A percentile compares a stretch with the other conserved stretches of the same genome.
Evolutionary conservation across 192 early-diverging fungal species (phyloP).

Genomic region (Ramicandelaber brevisporus): DNA sequence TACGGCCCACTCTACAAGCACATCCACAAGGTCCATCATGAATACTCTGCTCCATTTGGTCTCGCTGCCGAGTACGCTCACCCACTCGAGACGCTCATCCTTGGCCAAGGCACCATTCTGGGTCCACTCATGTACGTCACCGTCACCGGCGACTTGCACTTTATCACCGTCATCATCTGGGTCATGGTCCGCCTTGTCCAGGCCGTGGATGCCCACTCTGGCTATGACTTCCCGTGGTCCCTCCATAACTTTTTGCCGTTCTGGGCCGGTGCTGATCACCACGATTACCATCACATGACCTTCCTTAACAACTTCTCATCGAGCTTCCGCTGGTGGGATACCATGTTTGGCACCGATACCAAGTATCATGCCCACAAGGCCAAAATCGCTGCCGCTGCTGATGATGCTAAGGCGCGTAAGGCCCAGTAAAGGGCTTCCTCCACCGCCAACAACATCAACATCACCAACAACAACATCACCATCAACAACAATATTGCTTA

Average conservation of each 20-base stretch:
- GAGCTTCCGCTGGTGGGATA: constrained; percentile 80
- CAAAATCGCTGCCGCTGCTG: constrained; percentile 6
- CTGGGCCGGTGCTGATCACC: constrained; percentile 81
- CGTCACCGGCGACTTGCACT: constrained; percentile 38
- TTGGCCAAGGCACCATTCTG: constrained; percentile 65
- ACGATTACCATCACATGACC: constrained; percentile 78
- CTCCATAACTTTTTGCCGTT: constrained; percentile 61
- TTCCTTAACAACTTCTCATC: constrained; percentile 60
- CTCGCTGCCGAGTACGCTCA: constrained; percentile 76
- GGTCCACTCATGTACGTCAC: constrained; percentile 48
- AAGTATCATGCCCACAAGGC: constrained; percentile 37
- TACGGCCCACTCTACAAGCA: constrained; percentile 63
- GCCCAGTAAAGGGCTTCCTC: no score
- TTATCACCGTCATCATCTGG: constrained; percentile 70
- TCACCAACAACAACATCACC: no score
- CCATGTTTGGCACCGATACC: constrained; percentile 57
- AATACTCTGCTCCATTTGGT: constrained; percentile 74
- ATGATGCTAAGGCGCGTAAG: no score
- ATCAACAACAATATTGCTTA: no score
- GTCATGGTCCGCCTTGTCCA: constrained; percentile 54
- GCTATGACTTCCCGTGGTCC: constrained; percentile 91
- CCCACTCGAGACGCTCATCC: constrained; percentile 57
- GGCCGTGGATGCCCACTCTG: constrained; percentile 74
- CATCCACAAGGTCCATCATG: constrained; percentile 89
- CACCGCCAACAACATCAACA: no score